Percentiles rank a stretch among this genome's conserved stretches.
These are phyloP conservation scores for Gigaspora rosea DNA, from an alignment of 192 early-diverging fungal genomes.

Conservation along the genomic window DNA sequence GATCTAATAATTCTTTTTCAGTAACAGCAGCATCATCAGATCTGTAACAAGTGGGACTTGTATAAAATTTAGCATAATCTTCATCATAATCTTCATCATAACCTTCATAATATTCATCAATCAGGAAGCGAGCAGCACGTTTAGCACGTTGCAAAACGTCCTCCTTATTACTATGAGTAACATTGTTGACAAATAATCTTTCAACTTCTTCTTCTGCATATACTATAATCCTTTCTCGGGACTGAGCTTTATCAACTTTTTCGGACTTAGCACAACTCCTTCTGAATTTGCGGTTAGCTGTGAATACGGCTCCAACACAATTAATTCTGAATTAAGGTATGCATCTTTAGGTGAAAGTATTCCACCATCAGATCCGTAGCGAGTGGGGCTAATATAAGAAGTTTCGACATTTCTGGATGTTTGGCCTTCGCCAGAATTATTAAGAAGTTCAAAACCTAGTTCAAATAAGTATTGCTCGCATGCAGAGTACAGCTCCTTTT, in stretches of 20 bases:
- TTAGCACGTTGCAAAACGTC: not conserved
- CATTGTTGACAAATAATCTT: slow-evolving; percentile 2
- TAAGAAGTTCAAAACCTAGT: slow-evolving; percentile 1
- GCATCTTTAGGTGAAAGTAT: not conserved
- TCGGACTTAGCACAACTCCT: not conserved
- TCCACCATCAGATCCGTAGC: not conserved
- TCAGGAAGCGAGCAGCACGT: slow-evolving; percentile 1
- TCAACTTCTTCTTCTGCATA: slow-evolving; percentile 17
- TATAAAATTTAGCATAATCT: too few relatives aligned
- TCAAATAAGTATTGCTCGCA: slow-evolving; percentile 11
- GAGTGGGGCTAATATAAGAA: not conserved
- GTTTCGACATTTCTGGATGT: not conserved
- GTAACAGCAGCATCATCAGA: too few relatives aligned
- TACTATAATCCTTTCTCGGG: not conserved
- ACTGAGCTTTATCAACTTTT: not conserved
- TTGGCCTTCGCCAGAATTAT: not conserved
- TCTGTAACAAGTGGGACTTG: too few relatives aligned
- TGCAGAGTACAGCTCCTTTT: slow-evolving; percentile 10
- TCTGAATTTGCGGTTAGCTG: not conserved
- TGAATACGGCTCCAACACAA: not conserved
- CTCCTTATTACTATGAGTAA: slow-evolving; percentile 20
- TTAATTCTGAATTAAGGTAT: slow-evolving; percentile 23
- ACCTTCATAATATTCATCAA: slow-evolving; percentile 25
- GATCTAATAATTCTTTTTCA: too few relatives aligned
- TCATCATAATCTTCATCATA: slow-evolving; percentile 3